Evolutionary conservation across 306 rosid species (phyloP).

Genomic region (Cicer cuneatum): DNA sequence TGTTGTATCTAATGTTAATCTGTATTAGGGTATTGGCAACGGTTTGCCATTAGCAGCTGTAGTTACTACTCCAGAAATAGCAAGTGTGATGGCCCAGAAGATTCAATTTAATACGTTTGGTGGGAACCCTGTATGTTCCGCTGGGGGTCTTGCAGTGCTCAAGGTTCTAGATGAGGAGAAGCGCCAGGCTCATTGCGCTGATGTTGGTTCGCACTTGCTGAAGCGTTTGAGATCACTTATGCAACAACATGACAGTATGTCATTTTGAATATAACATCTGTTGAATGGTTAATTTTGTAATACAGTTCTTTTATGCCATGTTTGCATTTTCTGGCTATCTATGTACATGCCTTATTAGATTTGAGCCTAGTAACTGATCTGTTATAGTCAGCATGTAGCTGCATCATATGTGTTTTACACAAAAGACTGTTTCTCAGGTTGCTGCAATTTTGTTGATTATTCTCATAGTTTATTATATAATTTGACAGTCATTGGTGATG

Average conservation of each 20-base stretch:
- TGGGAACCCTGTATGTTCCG: conserved; percentile 94
- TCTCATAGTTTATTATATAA: conserved; percentile 28
- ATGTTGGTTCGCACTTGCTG: conserved; percentile 81
- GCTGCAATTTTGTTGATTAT: conserved; percentile 36
- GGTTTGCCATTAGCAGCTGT: conserved; percentile 94
- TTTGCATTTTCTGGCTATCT: conserved; percentile 8
- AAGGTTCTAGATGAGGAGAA: conserved; percentile 84
- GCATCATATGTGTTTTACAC: background rate
- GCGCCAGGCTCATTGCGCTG: conserved; percentile 79
- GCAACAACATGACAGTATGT: conserved; percentile 73
- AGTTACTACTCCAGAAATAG: conserved; percentile 92
- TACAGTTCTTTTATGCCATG: background rate
- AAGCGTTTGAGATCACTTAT: conserved; percentile 74
- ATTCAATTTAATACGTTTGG: conserved; percentile 84
- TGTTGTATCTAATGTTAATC: conserved; percentile 36
- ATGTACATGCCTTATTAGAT: background rate
- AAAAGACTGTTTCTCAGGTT: conserved; percentile 32
- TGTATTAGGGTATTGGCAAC: conserved; percentile 85
- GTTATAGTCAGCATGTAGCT: conserved; percentile 17
- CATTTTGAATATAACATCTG: conserved; percentile 34
- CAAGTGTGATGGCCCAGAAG: conserved; percentile 78
- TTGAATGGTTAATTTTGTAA: conserved; percentile 2
- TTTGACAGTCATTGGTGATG: conserved; percentile 79
- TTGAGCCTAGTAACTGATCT: background rate
- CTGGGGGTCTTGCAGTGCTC: conserved; percentile 91